Conservation (phyloP, 495 filamentous ascomycete genomes). For the Podospora didyma region DNA sequence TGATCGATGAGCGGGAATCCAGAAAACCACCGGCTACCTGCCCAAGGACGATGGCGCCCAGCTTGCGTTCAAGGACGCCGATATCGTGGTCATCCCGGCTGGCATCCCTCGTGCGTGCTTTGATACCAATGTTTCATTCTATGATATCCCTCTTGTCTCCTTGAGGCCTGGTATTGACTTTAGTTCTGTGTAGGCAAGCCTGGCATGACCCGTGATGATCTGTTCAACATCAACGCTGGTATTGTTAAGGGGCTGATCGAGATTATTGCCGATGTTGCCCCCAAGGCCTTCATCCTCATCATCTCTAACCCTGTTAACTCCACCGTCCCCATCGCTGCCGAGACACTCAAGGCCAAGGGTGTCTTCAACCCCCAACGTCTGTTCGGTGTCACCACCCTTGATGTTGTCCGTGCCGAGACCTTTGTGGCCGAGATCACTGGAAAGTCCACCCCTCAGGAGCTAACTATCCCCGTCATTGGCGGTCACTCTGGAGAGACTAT, state of each 20-base stretch:
- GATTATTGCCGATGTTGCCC: constrained; percentile 77
- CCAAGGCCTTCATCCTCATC: constrained; percentile 89
- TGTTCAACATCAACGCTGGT: constrained; percentile 97
- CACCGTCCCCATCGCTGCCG: constrained; percentile 94
- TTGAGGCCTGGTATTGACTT: constrained; percentile 4
- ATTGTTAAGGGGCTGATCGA: constrained; percentile 86
- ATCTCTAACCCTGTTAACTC: constrained; percentile 99
- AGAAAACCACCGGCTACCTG: constrained; percentile 90
- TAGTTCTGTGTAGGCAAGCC: constrained; percentile 74
- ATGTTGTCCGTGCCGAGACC: constrained; percentile 96
- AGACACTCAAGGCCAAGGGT: constrained; percentile 86
- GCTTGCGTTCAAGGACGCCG: constrained; percentile 79
- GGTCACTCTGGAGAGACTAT: constrained; percentile 98
- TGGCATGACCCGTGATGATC: constrained; percentile 98
- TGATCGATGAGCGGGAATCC: constrained; percentile 30
- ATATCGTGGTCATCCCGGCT: constrained; percentile 94
- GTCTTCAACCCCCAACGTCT: constrained; percentile 92
- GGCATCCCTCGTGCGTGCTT: constrained; percentile 87
- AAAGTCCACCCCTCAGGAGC: constrained; percentile 73
- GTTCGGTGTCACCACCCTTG: constrained; percentile 96
- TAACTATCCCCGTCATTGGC: constrained; percentile 86
- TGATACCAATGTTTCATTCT: too few relatives aligned
- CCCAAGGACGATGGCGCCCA: constrained; percentile 88
- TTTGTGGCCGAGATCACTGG: constrained; percentile 86
- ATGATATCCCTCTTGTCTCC: too few relatives aligned